Evolutionary conservation across 73 alveolate genomes (phyloP).

Genomic region (Tetrahymena thermophila): DNA sequence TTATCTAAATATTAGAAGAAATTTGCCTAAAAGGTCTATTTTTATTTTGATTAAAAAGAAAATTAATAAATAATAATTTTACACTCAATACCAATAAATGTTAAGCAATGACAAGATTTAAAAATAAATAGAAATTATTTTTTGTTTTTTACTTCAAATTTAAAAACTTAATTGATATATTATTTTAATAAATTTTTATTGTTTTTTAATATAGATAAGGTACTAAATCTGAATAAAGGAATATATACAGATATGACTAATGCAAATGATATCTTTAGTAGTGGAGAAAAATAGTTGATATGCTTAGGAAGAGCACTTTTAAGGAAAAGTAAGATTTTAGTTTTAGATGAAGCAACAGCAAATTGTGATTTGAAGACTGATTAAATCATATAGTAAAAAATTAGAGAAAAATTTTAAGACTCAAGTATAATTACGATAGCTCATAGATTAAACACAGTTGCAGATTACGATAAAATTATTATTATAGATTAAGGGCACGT

Average conservation of each 20-base stretch:
- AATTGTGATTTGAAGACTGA: slow-evolving; percentile 60
- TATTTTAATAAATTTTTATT: neutral
- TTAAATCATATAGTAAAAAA: slow-evolving; percentile 47
- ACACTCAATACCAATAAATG: too few species aligned
- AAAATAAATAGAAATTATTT: neutral
- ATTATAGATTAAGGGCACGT: slow-evolving; percentile 1
- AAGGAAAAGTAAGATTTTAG: slow-evolving; percentile 45
- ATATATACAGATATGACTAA: neutral
- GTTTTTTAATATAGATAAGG: neutral
- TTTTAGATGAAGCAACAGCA: slow-evolving; percentile 76
- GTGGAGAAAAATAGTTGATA: neutral
- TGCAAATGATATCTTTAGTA: neutral
- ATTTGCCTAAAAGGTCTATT: neutral
- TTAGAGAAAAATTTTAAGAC: slow-evolving; percentile 31
- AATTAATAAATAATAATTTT: too few species aligned
- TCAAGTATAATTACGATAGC: slow-evolving; percentile 63
- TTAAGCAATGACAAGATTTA: too few species aligned
- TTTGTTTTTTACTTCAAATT: too few species aligned
- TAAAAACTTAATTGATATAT: too few species aligned
- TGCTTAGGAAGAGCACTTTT: slow-evolving; percentile 58
- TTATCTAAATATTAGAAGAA: neutral
- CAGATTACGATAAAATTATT: slow-evolving; percentile 45
- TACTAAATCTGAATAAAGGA: neutral
- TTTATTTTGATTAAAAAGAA: too few species aligned
- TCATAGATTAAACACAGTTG: slow-evolving; percentile 60